Conservation (phyloP, 2,329 filamentous ascomycete genomes). For the Fusarium vanettenii region DNA sequence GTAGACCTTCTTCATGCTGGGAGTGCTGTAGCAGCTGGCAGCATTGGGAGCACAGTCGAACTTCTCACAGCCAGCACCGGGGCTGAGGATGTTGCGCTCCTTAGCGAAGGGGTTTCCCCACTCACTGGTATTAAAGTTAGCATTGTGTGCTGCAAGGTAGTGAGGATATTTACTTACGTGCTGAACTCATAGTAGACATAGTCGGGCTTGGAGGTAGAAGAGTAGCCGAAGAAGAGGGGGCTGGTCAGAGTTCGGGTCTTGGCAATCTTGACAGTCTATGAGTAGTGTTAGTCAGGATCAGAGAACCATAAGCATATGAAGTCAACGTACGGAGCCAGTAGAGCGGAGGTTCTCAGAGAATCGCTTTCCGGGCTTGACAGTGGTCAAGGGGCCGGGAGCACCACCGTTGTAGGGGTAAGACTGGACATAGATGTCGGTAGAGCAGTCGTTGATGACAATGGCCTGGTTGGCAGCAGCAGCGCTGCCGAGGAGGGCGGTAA, state of each 20-base stretch:
- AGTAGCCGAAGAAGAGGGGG: conserved; percentile 58
- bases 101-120: conserved; percentile 54
- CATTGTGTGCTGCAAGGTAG: background rate
- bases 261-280: conserved; percentile 56
- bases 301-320: background rate
- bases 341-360: conserved; percentile 51
- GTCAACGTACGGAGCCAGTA: conserved; percentile 49
- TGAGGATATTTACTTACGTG: conserved; percentile 38
- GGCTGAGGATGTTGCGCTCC: conserved; percentile 50
- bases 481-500: conserved; percentile 48
- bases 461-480: conserved; percentile 50
- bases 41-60: conserved; percentile 54
- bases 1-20: conserved; percentile 52
- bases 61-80: conserved; percentile 50
- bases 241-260: conserved; percentile 50
- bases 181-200: conserved; percentile 56
- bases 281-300: background rate
- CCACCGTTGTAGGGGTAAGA: conserved; percentile 50
- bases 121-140: background rate
- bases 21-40: conserved; percentile 54
- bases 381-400: conserved; percentile 47
- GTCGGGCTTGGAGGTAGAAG: conserved; percentile 49
- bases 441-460: conserved; percentile 52
- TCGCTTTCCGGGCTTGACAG: conserved; percentile 47
- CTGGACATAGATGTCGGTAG: conserved; percentile 50